Evolutionary conservation across 768 basidiomycete genomes (phyloP).

Genomic region (Kwoniella botswanensis): DNA sequence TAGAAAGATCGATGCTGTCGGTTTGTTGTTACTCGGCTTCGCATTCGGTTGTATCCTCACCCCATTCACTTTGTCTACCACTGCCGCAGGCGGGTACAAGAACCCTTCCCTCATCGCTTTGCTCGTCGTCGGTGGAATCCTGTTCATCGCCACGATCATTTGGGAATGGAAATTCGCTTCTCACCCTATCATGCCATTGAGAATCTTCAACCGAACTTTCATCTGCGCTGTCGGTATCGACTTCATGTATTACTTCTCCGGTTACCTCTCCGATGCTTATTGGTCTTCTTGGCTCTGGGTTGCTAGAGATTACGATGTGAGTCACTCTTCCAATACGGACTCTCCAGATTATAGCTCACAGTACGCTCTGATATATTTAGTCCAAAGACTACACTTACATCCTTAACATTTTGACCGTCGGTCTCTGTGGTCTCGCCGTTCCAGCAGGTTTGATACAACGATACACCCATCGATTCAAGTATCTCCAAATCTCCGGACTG

Average conservation of each 20-base stretch:
- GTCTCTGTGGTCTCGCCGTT: slow-evolving; percentile 47
- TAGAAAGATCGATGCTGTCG: slow-evolving; percentile 45
- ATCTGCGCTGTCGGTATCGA: slow-evolving; percentile 23
- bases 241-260: slow-evolving; percentile 45
- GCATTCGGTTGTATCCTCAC: slow-evolving; percentile 42
- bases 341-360: too few relatives aligned
- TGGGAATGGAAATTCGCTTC: slow-evolving; percentile 57
- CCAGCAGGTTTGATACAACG: slow-evolving; percentile 49
- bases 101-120: slow-evolving; percentile 39
- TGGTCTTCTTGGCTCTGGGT: slow-evolving; percentile 50
- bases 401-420: slow-evolving; percentile 31
- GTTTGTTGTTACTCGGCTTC: slow-evolving; percentile 46
- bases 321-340: neutral
- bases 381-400: slow-evolving; percentile 35
- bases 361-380: neutral
- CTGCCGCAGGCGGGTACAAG: slow-evolving; percentile 39
- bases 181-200: slow-evolving; percentile 56
- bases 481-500: slow-evolving; percentile 48
- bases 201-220: slow-evolving; percentile 58
- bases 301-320: slow-evolving; percentile 49
- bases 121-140: slow-evolving; percentile 60
- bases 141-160: slow-evolving; percentile 57
- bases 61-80: slow-evolving; percentile 45
- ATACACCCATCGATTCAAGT: slow-evolving; percentile 56
- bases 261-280: slow-evolving; percentile 35